Evolutionary conservation across 768 basidiomycete species (phyloP).

Genomic region (Podaxis sp.): DNA sequence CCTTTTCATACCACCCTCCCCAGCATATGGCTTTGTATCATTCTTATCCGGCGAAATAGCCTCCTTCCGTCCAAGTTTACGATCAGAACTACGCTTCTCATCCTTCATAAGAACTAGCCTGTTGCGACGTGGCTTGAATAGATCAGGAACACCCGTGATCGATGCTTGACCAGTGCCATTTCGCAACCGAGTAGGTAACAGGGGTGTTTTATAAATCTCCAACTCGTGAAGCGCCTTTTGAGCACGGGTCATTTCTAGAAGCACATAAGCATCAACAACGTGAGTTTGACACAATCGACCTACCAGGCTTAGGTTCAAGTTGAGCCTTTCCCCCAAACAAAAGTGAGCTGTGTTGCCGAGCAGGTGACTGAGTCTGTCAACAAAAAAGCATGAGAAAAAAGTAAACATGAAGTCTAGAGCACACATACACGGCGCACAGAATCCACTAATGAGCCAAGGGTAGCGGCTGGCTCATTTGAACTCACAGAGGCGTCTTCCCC

Average conservation of each 20-base stretch:
- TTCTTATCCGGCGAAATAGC: slow-evolving; percentile 37
- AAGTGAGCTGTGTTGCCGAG: slow-evolving; percentile 49
- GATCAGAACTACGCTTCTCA: slow-evolving; percentile 42
- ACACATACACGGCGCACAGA: slow-evolving; percentile 50
- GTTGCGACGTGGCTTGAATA: slow-evolving; percentile 53
- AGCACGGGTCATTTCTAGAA: slow-evolving; percentile 40
- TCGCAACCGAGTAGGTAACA: slow-evolving; percentile 59
- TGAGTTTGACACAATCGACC: slow-evolving; percentile 10
- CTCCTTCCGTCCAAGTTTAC: slow-evolving; percentile 35
- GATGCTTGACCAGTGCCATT: slow-evolving; percentile 30
- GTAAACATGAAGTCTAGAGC: slow-evolving; percentile 2
- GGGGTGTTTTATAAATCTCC: slow-evolving; percentile 76
- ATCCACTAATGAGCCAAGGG: slow-evolving; percentile 56
- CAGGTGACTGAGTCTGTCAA: slow-evolving; percentile 42
- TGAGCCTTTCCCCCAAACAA: slow-evolving; percentile 37
- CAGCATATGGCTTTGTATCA: slow-evolving; percentile 72
- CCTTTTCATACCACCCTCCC: slow-evolving; percentile 76
- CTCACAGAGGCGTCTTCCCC: slow-evolving; percentile 16
- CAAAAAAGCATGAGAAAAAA: slow-evolving; percentile 2
- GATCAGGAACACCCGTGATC: slow-evolving; percentile 45
- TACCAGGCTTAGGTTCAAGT: slow-evolving; percentile 22
- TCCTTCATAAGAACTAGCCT: slow-evolving; percentile 56
- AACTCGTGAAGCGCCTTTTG: slow-evolving; percentile 68
- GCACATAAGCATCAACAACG: not conserved
- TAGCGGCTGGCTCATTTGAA: slow-evolving; percentile 29